Base-by-base conservation (phyloP, 148 eudicot species). In the Limonium bicolor region DNA sequence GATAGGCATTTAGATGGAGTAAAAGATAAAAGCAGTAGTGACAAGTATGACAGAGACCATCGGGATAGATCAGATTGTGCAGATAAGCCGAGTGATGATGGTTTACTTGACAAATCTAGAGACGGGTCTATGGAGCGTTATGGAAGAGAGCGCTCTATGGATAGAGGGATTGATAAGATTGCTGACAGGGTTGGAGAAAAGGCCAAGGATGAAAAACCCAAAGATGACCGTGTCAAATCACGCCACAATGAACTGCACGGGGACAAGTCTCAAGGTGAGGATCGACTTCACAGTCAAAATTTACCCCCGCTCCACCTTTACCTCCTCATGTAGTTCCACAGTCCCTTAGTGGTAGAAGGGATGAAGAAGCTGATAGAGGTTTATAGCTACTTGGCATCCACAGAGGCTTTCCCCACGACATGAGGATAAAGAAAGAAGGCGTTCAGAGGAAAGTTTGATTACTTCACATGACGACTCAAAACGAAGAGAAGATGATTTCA, bases 261-360 rank as follows among this genome's bases (percentile, higher is more conserved):
- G 27, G 97, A 83, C 8, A 88, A 80, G 56, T 55, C 78, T 48
- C 82, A 78, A 29, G 26, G 2, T 41, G 96, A 83, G 50, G 97
- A 83, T 42, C 69, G 92, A 14, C 80, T 80, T 59, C 69, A 72
- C 55, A 73, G 76, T 58, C 92, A 90, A 67, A 61, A 68, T 58
- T 76, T 90, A 68, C 99, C 99, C 5, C 99, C 99, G 19, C 99
- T 21, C 99, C 99, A 15, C 99, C 99, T 32, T 54, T 90, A 54
- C 95, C 95, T 32, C 82, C 93, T 41, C 79, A 90, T 16, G 68
- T 85, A 47, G 73, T 85, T 50, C 99, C 95, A 33, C 99, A 90
- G 32, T 84, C 95, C 9, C 54, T 85, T 20, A 70, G 38, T 67
- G 63, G 81, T 4, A 54, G 70, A 72, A 76, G 87, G 69, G 97